Evolutionary conservation across 352 stramenopile species (phyloP).

Genomic region (Pythium aristosporum): DNA sequence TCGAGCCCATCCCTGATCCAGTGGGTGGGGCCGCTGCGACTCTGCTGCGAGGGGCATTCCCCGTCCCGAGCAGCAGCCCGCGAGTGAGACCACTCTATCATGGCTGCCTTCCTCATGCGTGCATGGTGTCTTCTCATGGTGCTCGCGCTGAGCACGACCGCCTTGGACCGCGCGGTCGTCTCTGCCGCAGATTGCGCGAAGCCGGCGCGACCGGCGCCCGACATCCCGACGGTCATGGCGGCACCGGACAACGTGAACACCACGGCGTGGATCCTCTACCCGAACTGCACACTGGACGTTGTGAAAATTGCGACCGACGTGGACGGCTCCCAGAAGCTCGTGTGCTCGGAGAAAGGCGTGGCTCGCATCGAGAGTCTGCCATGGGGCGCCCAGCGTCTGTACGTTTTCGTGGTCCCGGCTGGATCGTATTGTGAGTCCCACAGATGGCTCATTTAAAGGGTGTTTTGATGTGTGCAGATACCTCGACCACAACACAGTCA

Average conservation of each 20-base stretch:
- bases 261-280: constrained; percentile 24
- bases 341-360: constrained; percentile 8
- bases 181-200: not conserved
- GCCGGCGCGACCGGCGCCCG: not conserved
- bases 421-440: no score
- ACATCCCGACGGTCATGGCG: constrained; percentile 22
- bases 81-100: no score
- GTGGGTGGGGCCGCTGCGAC: no score
- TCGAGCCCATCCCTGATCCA: no score
- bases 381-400: constrained; percentile 1
- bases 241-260: constrained; percentile 17
- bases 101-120: no score
- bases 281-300: constrained; percentile 22
- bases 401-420: no score
- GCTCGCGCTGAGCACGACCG: not conserved
- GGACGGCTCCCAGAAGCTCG: not conserved
- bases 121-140: not conserved
- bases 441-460: no score
- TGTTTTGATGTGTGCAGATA: no score
- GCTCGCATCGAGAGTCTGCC: constrained; percentile 17
- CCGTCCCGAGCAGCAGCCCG: no score
- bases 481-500: constrained; percentile 10
- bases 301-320: not conserved
- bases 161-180: not conserved
- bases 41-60: no score